Evolutionary conservation across 148 eudicot genomes (phyloP).

Genomic region (Nepenthes gracilis): DNA sequence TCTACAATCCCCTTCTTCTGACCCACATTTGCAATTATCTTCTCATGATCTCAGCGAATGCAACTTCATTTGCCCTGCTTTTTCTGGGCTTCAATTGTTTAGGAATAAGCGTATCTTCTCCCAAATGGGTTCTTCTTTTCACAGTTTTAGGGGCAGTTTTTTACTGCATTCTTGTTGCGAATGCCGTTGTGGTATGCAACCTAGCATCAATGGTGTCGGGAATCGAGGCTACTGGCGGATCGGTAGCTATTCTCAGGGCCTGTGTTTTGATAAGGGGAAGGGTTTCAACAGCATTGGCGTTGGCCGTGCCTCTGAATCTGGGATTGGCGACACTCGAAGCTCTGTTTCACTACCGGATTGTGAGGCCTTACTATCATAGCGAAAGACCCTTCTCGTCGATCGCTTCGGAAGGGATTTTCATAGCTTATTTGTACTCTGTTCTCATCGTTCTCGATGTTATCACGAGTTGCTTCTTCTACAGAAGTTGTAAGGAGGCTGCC

Average conservation of each 20-base stretch:
- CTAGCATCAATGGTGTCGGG: constrained; percentile 43
- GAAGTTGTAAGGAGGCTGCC: constrained; percentile 21
- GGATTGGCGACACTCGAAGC: constrained; percentile 61
- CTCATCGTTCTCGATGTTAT: constrained; percentile 43
- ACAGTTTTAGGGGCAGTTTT: constrained; percentile 28
- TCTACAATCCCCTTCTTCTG: constrained; percentile 20
- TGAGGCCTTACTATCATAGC: background rate
- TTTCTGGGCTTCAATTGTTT: constrained; percentile 29
- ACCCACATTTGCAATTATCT: constrained; percentile 26
- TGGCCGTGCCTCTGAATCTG: constrained; percentile 45
- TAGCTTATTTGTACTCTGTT: constrained; percentile 44
- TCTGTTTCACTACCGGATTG: constrained; percentile 51
- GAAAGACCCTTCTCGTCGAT: background rate
- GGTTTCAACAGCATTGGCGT: constrained; percentile 42
- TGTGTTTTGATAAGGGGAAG: constrained; percentile 40
- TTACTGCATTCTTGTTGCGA: constrained; percentile 54
- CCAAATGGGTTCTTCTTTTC: constrained; percentile 21
- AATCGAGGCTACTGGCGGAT: constrained; percentile 28
- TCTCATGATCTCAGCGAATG: constrained; percentile 31
- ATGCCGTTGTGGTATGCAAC: constrained; percentile 44
- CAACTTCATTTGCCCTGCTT: constrained; percentile 45
- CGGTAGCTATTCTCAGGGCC: constrained; percentile 37
- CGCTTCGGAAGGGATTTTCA: background rate
- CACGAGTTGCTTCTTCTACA: constrained; percentile 35
- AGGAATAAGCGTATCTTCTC: constrained; percentile 16